Base-by-base conservation (phyloP, 2,329 filamentous ascomycete species). In the Epichloe sylvatica region DNA sequence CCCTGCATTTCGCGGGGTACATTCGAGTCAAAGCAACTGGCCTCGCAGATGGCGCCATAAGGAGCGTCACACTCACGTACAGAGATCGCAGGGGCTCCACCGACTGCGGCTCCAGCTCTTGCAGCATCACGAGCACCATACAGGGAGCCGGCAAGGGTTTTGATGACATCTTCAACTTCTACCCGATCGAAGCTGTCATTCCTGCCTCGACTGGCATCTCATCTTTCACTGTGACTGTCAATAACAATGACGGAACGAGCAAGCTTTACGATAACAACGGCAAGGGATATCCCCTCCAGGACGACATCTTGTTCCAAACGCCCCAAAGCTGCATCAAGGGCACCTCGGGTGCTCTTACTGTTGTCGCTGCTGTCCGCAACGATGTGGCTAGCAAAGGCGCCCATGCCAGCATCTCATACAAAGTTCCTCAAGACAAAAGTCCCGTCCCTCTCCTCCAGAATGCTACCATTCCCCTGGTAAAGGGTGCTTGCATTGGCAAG, bases 161-260 rank as follows among this genome's bases (percentile, higher is more conserved):
- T 48, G 79, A 83, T 57, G 77, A 83, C 52, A 74, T 65, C 8
- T 83, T 82, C 59, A 67, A 68, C 48, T 78, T 77, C 62, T 75
- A 69, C 55, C 72, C 69, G n/a, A 63, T 75, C 37, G 56, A 63
- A n/a, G 56, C 60, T 30, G 64, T 75, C 50, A 73, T 89, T 56
- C 61, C 76, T 53, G 68, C 78, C 55, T 64, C 76, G 51, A 67
- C 75, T 50, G 71, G 83, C 54, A 77, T 86, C 64, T 74, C 82
- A 39, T 73, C 81, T 55, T 77, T 84, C 66, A 70, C 69, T 53
- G 60, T 80, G 57, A 63, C 74, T 2, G 57, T 81, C 47, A 74
- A 70, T 49, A 64, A 69, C 48, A 67, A 64, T 3, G 69, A 71
- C 52, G 77, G 76, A 6, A 65, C 67, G 15, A 70, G 62, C 21